Conservation (phyloP, 208 protist species). For the Trypanosoma theileri region DNA sequence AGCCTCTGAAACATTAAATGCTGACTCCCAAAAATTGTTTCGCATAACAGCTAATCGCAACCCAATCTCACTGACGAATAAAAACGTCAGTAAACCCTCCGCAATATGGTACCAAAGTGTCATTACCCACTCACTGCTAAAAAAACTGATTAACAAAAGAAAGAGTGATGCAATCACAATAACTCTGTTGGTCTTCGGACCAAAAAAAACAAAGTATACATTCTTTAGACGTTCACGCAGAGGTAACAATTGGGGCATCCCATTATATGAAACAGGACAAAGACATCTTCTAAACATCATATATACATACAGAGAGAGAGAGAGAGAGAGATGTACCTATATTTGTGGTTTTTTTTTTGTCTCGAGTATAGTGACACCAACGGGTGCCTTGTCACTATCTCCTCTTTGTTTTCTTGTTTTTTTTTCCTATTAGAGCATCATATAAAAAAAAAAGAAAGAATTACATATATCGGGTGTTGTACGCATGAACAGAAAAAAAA, state of each 20-base stretch:
- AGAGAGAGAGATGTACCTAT: conserved; percentile 1
- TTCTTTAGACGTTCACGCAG: conserved; percentile 30
- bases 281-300: conserved; percentile 7
- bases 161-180: conserved; percentile 27
- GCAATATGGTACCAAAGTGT: conserved; percentile 33
- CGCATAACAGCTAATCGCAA: conserved; percentile 34
- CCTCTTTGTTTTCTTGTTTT: too few species aligned
- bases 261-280: not conserved
- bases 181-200: conserved; percentile 18
- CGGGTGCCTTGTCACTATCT: too few species aligned
- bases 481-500: too few species aligned
- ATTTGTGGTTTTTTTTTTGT: not conserved
- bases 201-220: conserved; percentile 36
- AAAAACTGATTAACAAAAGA: conserved; percentile 27
- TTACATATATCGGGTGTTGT: too few species aligned
- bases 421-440: too few species aligned
- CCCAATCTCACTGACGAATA: conserved; percentile 31
- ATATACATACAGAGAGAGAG: not conserved
- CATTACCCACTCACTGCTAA: conserved; percentile 19
- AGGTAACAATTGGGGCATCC: conserved; percentile 8
- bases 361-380: too few species aligned
- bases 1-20: conserved; percentile 31
- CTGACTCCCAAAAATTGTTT: conserved; percentile 34
- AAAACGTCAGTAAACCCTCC: conserved; percentile 35
- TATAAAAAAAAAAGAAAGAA: too few species aligned